Conservation (phyloP, 2,329 filamentous ascomycete genomes). For the Hypomyces perniciosus region DNA sequence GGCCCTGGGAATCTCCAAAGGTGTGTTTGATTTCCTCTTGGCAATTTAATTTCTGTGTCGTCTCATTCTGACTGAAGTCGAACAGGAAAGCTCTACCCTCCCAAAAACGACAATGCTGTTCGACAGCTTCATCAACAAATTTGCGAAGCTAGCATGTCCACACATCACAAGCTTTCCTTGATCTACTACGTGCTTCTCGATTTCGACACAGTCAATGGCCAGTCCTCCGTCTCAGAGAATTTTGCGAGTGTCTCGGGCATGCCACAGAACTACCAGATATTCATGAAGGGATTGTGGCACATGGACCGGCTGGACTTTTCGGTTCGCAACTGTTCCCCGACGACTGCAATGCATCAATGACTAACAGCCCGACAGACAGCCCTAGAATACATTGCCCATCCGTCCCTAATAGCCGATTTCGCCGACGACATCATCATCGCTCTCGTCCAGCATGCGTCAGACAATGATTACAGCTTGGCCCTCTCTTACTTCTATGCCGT, state of each 20-base stretch:
- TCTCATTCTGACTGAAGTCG: not conserved
- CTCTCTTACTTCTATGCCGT: conserved; percentile 75
- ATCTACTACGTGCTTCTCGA: conserved; percentile 81
- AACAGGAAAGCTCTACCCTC: conserved; percentile 63
- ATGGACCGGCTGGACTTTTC: conserved; percentile 67
- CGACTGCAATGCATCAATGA: not conserved
- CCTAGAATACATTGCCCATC: conserved; percentile 71
- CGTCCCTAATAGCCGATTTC: conserved; percentile 73
- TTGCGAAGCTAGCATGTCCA: conserved; percentile 55
- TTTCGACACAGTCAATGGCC: conserved; percentile 50
- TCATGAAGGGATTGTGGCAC: conserved; percentile 77
- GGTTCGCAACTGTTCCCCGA: conserved; percentile 31
- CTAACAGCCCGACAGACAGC: conserved; percentile 43
- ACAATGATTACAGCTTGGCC: conserved; percentile 57
- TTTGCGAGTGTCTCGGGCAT: conserved; percentile 61
- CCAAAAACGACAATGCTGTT: conserved; percentile 61
- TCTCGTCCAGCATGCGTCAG: conserved; percentile 56
- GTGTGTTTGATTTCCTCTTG: conserved; percentile 35
- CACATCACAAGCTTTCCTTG: conserved; percentile 75
- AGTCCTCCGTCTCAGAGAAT: conserved; percentile 42
- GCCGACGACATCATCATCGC: conserved; percentile 72
- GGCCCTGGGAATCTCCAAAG: conserved; percentile 60
- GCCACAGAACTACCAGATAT: conserved; percentile 69
- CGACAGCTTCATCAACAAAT: conserved; percentile 66
- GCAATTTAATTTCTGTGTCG: not conserved